phyloP scores from a whole-genome alignment of 2,329 filamentous ascomycete species.

The Fusarium sp. region DNA sequence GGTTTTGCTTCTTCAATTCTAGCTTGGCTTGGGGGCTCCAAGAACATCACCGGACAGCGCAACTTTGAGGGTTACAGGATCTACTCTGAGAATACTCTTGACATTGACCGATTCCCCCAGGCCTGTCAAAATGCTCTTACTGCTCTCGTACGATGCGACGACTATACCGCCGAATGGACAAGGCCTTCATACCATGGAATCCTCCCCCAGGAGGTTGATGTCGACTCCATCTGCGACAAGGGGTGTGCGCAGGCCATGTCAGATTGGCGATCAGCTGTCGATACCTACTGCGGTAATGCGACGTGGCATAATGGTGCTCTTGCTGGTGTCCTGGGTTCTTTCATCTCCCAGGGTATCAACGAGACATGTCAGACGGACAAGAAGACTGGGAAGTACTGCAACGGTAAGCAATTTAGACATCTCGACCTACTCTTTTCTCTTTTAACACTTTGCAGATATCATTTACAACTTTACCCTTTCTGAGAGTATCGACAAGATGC shows the following conservation, averaged over 20 bases:
- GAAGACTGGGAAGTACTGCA: conserved; percentile 29
- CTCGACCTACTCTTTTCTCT: background rate
- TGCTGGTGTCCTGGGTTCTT: conserved; percentile 3
- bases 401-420: conserved; percentile 15
- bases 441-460: conserved; percentile 5
- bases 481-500: conserved; percentile 8
- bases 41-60: conserved; percentile 18
- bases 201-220: background rate
- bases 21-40: conserved; percentile 31
- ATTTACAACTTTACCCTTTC: background rate
- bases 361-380: conserved; percentile 23
- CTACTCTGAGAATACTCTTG: background rate
- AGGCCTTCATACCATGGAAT: background rate
- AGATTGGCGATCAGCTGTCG: background rate
- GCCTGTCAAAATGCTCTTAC: conserved; percentile 20
- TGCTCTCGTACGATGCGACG: conserved; percentile 11
- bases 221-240: conserved; percentile 9
- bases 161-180: background rate
- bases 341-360: conserved; percentile 19
- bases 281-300: conserved; percentile 3
- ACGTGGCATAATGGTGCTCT: conserved; percentile 11
- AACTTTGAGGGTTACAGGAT: conserved; percentile 31
- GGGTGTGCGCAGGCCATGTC: background rate
- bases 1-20: conserved; percentile 34
- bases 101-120: background rate